Conservation (phyloP, 2,329 filamentous ascomycete genomes). For the Parafenestella ontariensis region DNA sequence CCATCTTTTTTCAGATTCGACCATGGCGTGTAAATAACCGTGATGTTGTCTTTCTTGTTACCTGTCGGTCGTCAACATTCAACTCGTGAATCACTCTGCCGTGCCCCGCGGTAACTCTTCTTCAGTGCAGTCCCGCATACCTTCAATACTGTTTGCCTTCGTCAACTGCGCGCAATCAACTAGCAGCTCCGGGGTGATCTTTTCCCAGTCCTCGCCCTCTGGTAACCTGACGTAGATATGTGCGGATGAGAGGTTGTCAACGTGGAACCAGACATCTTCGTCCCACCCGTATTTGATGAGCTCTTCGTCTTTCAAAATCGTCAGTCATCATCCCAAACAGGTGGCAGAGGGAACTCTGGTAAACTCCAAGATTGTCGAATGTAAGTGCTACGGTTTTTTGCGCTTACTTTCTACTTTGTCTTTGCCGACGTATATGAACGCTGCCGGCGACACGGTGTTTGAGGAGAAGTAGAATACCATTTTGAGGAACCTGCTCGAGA, state of each 20-base stretch:
- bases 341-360: background rate
- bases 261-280: constrained; percentile 98
- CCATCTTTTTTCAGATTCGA: constrained; percentile 95
- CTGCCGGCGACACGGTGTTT: constrained; percentile 78
- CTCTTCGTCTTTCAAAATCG: constrained; percentile 79
- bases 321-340: background rate
- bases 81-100: background rate
- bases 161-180: constrained; percentile 95
- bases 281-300: constrained; percentile 94
- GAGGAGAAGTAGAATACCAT: constrained; percentile 99
- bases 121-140: constrained; percentile 39
- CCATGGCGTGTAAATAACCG: constrained; percentile 97
- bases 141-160: constrained; percentile 98
- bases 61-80: constrained; percentile 58
- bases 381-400: constrained; percentile 1
- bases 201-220: constrained; percentile 83
- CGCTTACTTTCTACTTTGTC: constrained; percentile 97
- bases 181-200: constrained; percentile 75
- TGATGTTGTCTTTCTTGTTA: constrained; percentile 98
- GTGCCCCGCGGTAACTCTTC: background rate
- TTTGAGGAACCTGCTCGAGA: constrained; percentile 4
- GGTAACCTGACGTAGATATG: constrained; percentile 92
- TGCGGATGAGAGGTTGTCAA: constrained; percentile 94
- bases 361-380: background rate
- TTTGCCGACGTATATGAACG: constrained; percentile 95